These are phyloP conservation scores for Malbranchea zuffiana DNA, from an alignment of 2,329 filamentous ascomycete species.

Conservation along the genomic window DNA sequence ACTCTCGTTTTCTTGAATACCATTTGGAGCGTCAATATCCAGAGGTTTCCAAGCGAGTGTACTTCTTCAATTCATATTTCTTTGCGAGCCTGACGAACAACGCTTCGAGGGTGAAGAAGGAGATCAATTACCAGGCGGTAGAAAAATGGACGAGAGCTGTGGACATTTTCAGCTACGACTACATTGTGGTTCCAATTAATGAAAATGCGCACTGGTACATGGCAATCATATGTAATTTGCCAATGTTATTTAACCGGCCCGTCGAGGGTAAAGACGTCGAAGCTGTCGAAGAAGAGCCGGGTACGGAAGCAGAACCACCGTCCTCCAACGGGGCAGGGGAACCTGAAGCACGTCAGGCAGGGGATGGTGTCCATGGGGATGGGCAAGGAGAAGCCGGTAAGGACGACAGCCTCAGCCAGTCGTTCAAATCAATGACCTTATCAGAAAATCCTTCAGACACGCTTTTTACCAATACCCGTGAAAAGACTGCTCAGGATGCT, in stretches of 20 bases:
- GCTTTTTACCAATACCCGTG: conserved; percentile 1
- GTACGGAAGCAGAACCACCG: neutral
- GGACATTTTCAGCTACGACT: conserved; percentile 76
- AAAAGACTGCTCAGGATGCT: conserved; percentile 1
- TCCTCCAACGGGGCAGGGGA: neutral
- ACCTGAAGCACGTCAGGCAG: neutral
- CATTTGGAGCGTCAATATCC: conserved; percentile 46
- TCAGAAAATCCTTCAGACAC: conserved; percentile 15
- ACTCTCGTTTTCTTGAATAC: conserved; percentile 62
- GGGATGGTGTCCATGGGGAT: conserved; percentile 1
- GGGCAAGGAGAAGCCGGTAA: conserved; percentile 13
- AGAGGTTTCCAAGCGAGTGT: conserved; percentile 53
- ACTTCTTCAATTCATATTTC: conserved; percentile 91
- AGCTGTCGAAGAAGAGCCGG: neutral
- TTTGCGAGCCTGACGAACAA: conserved; percentile 65
- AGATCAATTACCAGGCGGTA: conserved; percentile 75
- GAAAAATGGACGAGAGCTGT: conserved; percentile 77
- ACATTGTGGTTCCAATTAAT: conserved; percentile 85
- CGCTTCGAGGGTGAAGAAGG: conserved; percentile 39
- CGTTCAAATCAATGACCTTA: conserved; percentile 24
- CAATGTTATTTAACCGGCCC: conserved; percentile 29
- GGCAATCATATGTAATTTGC: conserved; percentile 85
- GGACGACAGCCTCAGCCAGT: conserved; percentile 19
- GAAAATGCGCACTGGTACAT: conserved; percentile 85
- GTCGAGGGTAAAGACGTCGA: neutral